phyloP scores from a whole-genome alignment of 192 early-diverging fungal species.

The Blastocladiella britannica region DNA sequence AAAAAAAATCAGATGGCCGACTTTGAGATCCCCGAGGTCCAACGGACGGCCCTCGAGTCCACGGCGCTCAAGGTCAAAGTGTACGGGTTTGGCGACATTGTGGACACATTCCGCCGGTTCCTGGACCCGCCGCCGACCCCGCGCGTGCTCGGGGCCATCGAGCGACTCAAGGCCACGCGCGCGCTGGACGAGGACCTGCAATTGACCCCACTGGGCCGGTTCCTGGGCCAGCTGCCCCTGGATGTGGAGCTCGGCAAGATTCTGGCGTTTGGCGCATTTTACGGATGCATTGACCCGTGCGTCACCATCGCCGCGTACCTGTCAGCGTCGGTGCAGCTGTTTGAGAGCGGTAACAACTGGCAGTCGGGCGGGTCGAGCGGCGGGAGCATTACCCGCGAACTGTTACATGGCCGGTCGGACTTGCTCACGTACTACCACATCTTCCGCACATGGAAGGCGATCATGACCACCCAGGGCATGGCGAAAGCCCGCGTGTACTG shows the following conservation, averaged over 20 bases:
- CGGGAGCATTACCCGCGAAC: constrained; percentile 13
- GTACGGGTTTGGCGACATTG: constrained; percentile 36
- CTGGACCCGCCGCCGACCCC: constrained; percentile 42
- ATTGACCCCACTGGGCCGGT: constrained; percentile 45
- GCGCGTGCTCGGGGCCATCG: constrained; percentile 32
- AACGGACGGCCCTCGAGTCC: constrained; percentile 63
- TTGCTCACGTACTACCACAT: background rate
- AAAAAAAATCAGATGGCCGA: constrained; percentile 22
- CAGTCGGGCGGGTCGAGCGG: constrained; percentile 21
- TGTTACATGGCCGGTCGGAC: background rate
- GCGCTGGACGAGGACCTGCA: constrained; percentile 27
- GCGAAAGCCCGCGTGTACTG: constrained; percentile 19
- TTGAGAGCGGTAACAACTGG: constrained; percentile 29
- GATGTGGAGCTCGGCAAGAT: constrained; percentile 64
- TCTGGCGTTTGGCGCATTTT: constrained; percentile 47
- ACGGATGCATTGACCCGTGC: constrained; percentile 49
- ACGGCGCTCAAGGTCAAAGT: constrained; percentile 49
- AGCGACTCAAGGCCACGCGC: constrained; percentile 32
- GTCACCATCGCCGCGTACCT: constrained; percentile 39
- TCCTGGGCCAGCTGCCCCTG: constrained; percentile 47
- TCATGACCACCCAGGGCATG: constrained; percentile 24
- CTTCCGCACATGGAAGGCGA: constrained; percentile 20
- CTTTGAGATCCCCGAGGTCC: constrained; percentile 52
- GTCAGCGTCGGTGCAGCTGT: constrained; percentile 18
- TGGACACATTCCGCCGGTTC: constrained; percentile 26